Evolutionary conservation across 306 rosid species (phyloP), one percentile per base, ranked within the genome.

Genomic region (Pachyrhizus erosus): DNA sequence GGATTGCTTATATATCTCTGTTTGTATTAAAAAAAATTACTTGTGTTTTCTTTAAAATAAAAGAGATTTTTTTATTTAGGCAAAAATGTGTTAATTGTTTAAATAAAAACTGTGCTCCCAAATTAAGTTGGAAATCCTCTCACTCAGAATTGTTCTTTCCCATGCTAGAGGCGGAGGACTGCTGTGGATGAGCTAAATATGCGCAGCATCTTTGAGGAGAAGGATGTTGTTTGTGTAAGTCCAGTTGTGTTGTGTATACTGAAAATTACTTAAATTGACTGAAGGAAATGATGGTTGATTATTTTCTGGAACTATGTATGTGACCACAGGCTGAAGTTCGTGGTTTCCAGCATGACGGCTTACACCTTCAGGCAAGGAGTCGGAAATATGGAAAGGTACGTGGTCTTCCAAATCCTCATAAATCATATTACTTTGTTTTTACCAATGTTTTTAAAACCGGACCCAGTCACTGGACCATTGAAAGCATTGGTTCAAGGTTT

Each of bases 331-430:
- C 98, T 8, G 99, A 96, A 84, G 93, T 96, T 82, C 97, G 98
- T 34, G 96, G 97, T 73, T 86, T 88, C 57, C 98, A 93, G 84
- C 85, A 89, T 55, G 98, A 96, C 78, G 98, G 99, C 58, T 85
- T 95, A 76, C 98, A 95, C 82, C 96, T 96, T 81, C 99, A 96
- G 87, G 98, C 99, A 80, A 87, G 99, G 89, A 96, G 98, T 80
- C 94, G 90, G 86, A 93, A 93, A 84, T 96, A 92, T 64, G 99
- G 97, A 29, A 96, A 96, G 98, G 99, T 93, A 46, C 51, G 82
- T 20, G 18, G 87, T 83, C 77, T 75, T 43, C 57, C 24, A 79
- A 77, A 77, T 17, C 49, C 52, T 72, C 55, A 43, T 55, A 39
- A 45, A 65, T 66, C 58, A 39, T 60, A 23, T 55, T 79, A 31